Conservation (phyloP, 768 basidiomycete genomes). For the Leccinellum rugosiceps region DNA sequence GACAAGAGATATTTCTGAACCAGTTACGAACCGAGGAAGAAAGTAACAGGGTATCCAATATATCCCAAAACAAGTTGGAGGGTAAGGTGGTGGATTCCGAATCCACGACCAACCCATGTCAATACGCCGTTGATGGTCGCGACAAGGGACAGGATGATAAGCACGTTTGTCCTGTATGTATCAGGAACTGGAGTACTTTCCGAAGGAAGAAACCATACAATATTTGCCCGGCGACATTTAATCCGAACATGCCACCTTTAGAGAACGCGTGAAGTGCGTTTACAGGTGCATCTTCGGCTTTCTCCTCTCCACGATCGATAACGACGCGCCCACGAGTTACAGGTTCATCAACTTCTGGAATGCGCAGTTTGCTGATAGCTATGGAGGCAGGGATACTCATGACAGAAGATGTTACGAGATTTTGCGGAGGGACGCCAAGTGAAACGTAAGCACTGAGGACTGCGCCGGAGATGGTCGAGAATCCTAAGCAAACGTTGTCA, state of each 20-base stretch:
- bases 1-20: not conserved
- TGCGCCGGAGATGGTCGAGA: conserved; percentile 91
- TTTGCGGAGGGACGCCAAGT: conserved; percentile 74
- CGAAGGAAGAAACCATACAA: conserved; percentile 43
- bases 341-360: conserved; percentile 83
- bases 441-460: conserved; percentile 82
- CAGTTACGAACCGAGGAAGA: conserved; percentile 52
- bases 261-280: conserved; percentile 91
- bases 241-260: conserved; percentile 79
- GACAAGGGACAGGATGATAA: conserved; percentile 82
- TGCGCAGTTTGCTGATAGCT: conserved; percentile 83
- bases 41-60: conserved; percentile 83
- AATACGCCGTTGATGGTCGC: conserved; percentile 79
- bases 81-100: conserved; percentile 78
- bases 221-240: conserved; percentile 85
- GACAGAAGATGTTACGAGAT: conserved; percentile 82
- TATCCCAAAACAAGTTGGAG: conserved; percentile 84
- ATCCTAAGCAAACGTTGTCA: conserved; percentile 38
- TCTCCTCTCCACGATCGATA: conserved; percentile 70
- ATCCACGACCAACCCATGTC: conserved; percentile 86
- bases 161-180: conserved; percentile 63
- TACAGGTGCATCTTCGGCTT: conserved; percentile 52
- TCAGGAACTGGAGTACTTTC: conserved; percentile 8
- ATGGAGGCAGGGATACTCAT: conserved; percentile 97
- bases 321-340: conserved; percentile 79